Evolutionary conservation across 805 yeast species (phyloP).

Genomic region (Myxozyma geophila): DNA sequence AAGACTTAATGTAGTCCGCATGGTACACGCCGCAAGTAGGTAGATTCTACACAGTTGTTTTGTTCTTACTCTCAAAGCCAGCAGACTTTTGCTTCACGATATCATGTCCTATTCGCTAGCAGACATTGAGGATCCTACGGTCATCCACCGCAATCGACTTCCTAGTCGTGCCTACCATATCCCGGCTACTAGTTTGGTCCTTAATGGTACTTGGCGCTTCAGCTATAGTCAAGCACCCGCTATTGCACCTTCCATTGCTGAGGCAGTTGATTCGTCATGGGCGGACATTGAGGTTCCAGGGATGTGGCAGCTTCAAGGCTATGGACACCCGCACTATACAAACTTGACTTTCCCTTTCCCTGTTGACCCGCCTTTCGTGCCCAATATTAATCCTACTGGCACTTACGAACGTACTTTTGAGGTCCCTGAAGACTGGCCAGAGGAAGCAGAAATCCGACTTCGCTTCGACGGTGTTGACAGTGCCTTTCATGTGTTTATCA

Average conservation of each 20-base stretch:
- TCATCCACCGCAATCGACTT: constrained; percentile 28
- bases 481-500: constrained; percentile 45
- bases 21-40: too few species aligned
- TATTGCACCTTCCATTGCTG: constrained; percentile 22
- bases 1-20: too few species aligned
- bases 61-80: too few species aligned
- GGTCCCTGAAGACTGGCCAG: constrained; percentile 36
- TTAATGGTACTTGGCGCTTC: constrained; percentile 43
- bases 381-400: constrained; percentile 47
- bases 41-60: too few species aligned
- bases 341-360: constrained; percentile 46
- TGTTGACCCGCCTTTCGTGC: constrained; percentile 46
- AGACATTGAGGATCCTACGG: constrained; percentile 27
- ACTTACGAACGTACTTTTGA: constrained; percentile 42
- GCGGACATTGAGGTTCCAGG: constrained; percentile 44
- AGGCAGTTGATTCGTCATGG: constrained; percentile 25
- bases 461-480: constrained; percentile 49
- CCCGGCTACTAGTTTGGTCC: constrained; percentile 21
- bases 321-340: constrained; percentile 47
- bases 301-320: constrained; percentile 49
- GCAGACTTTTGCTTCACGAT: too few species aligned
- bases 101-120: constrained; percentile 4
- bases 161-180: constrained; percentile 29
- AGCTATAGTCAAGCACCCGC: constrained; percentile 27
- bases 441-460: constrained; percentile 38